phyloP scores from a whole-genome alignment of 208 protist genomes.

The Herpetomonas muscarum region DNA sequence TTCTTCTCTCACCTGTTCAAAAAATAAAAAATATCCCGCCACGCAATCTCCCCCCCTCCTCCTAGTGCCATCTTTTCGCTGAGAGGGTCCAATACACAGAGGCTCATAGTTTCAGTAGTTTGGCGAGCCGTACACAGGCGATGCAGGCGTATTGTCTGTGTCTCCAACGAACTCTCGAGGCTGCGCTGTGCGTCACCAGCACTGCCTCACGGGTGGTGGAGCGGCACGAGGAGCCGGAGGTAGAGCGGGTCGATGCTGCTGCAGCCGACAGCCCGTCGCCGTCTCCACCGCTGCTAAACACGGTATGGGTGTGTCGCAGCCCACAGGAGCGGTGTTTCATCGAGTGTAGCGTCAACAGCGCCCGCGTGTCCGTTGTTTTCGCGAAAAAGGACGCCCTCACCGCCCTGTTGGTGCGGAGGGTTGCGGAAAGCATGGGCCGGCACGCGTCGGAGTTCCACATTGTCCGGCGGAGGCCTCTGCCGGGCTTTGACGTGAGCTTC shows the following conservation, averaged over 20 bases:
- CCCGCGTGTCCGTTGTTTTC: constrained; percentile 92
- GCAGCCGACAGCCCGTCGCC: background rate
- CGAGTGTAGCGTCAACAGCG: constrained; percentile 94
- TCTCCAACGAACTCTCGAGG: constrained; percentile 90
- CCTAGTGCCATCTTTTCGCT: too few relatives aligned
- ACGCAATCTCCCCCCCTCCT: too few relatives aligned
- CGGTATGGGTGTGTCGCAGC: constrained; percentile 61
- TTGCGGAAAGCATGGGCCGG: constrained; percentile 93
- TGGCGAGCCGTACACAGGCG: constrained; percentile 1
- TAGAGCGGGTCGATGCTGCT: constrained; percentile 76
- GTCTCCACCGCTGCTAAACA: constrained; percentile 82
- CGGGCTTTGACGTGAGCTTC: constrained; percentile 96
- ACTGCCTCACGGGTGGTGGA: constrained; percentile 96
- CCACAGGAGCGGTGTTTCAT: constrained; percentile 91
- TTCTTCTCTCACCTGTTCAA: constrained; percentile 4
- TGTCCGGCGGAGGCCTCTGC: constrained; percentile 89
- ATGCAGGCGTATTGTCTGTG: constrained; percentile 91
- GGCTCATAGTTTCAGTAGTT: too few relatives aligned
- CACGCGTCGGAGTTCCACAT: constrained; percentile 95
- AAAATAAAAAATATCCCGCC: too few relatives aligned
- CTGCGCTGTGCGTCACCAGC: constrained; percentile 95
- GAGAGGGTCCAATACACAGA: too few relatives aligned
- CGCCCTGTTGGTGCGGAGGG: constrained; percentile 88
- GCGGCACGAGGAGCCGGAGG: constrained; percentile 98
- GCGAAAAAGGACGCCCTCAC: constrained; percentile 95